phyloP scores from a whole-genome alignment of 108 stramenopile species.

The Cyclotella atomus region DNA sequence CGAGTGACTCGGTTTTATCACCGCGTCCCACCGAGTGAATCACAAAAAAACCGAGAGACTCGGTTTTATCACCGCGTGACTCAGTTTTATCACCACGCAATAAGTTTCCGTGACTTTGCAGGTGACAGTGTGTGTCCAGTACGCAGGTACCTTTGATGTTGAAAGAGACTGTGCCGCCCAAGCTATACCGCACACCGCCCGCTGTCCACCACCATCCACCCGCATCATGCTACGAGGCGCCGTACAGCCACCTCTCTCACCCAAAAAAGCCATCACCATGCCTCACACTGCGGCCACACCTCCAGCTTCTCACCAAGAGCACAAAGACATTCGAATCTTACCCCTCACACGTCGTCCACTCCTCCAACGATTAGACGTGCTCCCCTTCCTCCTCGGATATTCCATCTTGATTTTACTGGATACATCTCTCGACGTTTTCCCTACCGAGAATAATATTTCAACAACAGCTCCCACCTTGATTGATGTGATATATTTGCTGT shows the following conservation, averaged over 20 bases:
- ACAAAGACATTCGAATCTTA: slow-evolving; percentile 16
- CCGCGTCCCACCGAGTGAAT: too few relatives aligned
- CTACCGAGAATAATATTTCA: too few relatives aligned
- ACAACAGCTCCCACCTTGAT: slow-evolving; percentile 7
- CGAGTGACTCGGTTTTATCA: too few relatives aligned
- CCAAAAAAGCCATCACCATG: not conserved
- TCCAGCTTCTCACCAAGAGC: slow-evolving; percentile 7
- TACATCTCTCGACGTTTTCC: not conserved
- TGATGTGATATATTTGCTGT: slow-evolving; percentile 32
- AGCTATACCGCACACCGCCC: too few relatives aligned
- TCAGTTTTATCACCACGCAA: too few relatives aligned
- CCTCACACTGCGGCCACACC: not conserved
- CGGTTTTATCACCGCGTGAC: too few relatives aligned
- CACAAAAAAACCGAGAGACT: too few relatives aligned
- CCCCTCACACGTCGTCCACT: slow-evolving; percentile 54
- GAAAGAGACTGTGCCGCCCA: too few relatives aligned
- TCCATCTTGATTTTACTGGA: slow-evolving; percentile 48
- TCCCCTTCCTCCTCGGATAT: slow-evolving; percentile 59
- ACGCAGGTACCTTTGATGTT: too few relatives aligned
- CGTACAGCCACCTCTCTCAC: not conserved
- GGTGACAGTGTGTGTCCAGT: too few relatives aligned
- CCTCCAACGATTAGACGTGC: slow-evolving; percentile 57
- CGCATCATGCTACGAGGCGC: slow-evolving; percentile 1
- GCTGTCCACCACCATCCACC: not conserved
- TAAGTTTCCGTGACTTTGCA: too few relatives aligned